Conservation (phyloP, 2,329 filamentous ascomycete species). For the Colletotrichum trifolii region DNA sequence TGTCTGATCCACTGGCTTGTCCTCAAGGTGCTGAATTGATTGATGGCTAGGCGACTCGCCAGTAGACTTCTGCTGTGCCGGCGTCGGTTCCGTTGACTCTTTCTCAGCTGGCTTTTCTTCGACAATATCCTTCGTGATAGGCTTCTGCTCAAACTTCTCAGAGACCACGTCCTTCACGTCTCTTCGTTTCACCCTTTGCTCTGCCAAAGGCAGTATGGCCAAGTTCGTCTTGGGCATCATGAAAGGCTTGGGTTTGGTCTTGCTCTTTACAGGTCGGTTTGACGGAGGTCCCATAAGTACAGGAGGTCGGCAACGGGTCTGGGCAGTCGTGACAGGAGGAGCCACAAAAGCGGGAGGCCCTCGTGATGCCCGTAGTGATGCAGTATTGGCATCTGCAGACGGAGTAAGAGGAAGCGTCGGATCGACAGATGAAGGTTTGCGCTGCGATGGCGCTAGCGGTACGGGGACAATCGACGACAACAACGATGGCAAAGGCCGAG, state of each 20-base stretch:
- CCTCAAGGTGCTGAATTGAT: no score
- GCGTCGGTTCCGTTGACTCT: not conserved
- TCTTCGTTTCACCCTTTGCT: slow-evolving; percentile 7
- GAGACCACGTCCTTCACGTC: not conserved
- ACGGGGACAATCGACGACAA: no score
- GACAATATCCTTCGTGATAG: slow-evolving; percentile 1
- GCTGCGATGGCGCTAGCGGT: not conserved
- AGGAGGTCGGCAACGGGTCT: not conserved
- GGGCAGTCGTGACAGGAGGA: not conserved
- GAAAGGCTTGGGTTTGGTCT: slow-evolving; percentile 28
- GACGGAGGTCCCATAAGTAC: slow-evolving; percentile 3
- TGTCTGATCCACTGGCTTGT: no score
- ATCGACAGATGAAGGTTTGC: not conserved
- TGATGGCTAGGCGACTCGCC: not conserved
- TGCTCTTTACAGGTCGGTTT: slow-evolving; percentile 13
- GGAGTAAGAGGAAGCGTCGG: no score
- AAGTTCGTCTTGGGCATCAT: slow-evolving; percentile 29
- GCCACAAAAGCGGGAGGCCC: not conserved
- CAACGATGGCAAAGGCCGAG: not conserved
- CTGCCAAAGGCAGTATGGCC: not conserved
- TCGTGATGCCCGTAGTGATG: no score
- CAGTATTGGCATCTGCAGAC: no score
- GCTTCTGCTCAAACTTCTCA: slow-evolving; percentile 1
- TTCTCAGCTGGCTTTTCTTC: not conserved
- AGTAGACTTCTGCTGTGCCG: not conserved